Percentiles rank a stretch among this genome's conserved stretches.
phyloP scores from a whole-genome alignment of 192 early-diverging fungal genomes.

The Backusella liffmaniae region DNA sequence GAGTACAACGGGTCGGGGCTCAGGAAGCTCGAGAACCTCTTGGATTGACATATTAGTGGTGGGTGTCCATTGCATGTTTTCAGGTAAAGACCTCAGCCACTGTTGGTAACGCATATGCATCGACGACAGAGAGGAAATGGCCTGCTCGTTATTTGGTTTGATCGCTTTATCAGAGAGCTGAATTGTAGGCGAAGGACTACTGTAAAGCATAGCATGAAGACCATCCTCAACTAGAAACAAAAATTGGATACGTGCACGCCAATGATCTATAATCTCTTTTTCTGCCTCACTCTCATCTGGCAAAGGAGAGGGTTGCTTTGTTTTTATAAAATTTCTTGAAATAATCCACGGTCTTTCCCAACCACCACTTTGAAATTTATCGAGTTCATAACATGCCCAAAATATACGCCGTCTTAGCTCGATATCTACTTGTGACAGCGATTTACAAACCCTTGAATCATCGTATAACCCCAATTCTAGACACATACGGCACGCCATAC shows the following conservation, averaged over 20 bases:
- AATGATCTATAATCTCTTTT: not conserved
- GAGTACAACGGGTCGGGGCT: not conserved
- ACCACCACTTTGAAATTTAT: constrained; percentile 18
- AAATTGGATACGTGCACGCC: constrained; percentile 10
- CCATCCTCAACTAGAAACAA: constrained; percentile 11
- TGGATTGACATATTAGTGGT: not conserved
- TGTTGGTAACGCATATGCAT: not conserved
- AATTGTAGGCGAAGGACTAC: not conserved
- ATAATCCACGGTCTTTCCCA: constrained; percentile 21
- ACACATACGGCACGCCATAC: constrained; percentile 33
- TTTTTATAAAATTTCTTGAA: not conserved
- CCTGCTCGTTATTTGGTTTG: not conserved
- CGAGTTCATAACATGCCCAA: constrained; percentile 21
- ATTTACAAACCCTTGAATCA: not conserved
- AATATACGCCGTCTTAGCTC: constrained; percentile 15
- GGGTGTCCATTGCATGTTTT: constrained; percentile 12
- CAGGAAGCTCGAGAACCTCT: not conserved
- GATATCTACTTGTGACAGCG: not conserved
- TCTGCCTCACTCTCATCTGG: constrained; percentile 10
- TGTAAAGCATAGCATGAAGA: not conserved
- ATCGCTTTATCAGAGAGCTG: not conserved
- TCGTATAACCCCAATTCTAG: constrained; percentile 21
- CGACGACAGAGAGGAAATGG: not conserved
- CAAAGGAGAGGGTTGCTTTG: not conserved
- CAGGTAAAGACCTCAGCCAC: constrained; percentile 5